Evolutionary conservation across 129 eudicot species (phyloP).

Genomic region (Helianthus tuberosus): DNA sequence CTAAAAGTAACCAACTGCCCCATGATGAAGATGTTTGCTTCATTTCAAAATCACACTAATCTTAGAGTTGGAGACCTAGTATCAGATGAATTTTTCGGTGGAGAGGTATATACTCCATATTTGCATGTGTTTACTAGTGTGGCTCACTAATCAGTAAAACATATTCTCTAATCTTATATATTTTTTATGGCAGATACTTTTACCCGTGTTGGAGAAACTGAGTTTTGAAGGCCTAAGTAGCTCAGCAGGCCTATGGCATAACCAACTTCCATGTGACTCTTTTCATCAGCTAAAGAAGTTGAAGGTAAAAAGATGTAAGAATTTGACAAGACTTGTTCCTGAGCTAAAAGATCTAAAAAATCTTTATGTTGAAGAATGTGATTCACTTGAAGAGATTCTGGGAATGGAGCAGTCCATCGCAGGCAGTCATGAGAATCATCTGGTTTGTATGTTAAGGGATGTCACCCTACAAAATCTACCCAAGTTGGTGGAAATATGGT

Average conservation of each 20-base stretch:
- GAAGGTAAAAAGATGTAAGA: constrained; percentile 25
- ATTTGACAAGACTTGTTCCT: constrained; percentile 27
- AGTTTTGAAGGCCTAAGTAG: constrained; percentile 13
- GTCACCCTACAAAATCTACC: constrained; percentile 22
- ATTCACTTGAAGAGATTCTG: constrained; percentile 30
- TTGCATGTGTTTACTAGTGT: background rate
- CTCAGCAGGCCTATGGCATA: constrained; percentile 22
- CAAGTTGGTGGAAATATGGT: constrained; percentile 19
- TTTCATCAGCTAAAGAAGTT: constrained; percentile 16
- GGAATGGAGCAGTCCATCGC: constrained; percentile 13
- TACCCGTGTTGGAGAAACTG: constrained; percentile 29
- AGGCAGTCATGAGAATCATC: constrained; percentile 7
- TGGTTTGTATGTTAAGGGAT: constrained; percentile 8
- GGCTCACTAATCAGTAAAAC: background rate
- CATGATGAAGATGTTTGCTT: constrained; percentile 25
- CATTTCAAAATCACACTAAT: constrained; percentile 12
- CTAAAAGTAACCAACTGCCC: constrained; percentile 31
- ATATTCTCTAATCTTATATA: background rate
- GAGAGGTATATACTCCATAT: constrained; percentile 23
- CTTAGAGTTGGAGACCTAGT: background rate
- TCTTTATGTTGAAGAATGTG: constrained; percentile 24
- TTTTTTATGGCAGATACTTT: constrained; percentile 21
- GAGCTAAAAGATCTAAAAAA: constrained; percentile 16
- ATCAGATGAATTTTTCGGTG: constrained; percentile 22
- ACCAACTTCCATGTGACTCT: constrained; percentile 19